A percentile compares a stretch with the other conserved stretches of the same genome.
Evolutionary conservation across 2,329 filamentous ascomycete species (phyloP).

Genomic region (Alternaria gansuensis): DNA sequence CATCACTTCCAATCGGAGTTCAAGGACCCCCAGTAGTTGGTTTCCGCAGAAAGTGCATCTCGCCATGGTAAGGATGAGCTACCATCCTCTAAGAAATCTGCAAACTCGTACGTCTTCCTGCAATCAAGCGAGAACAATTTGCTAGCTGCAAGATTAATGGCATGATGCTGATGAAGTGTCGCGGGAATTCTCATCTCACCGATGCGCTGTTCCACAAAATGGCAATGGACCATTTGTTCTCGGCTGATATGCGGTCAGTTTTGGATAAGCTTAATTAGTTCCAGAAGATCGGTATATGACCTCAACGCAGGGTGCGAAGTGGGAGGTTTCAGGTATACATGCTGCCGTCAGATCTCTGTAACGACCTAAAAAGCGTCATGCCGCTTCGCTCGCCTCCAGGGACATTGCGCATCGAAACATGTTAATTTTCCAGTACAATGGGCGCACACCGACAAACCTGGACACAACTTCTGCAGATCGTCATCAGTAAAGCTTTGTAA

Average conservation of each 20-base stretch:
- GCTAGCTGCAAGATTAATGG: slow-evolving; percentile 17
- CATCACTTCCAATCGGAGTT: neutral
- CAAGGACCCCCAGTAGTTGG: neutral
- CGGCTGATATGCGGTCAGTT: neutral
- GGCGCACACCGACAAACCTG: slow-evolving; percentile 12
- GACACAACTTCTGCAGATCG: slow-evolving; percentile 9
- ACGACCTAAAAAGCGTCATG: slow-evolving; percentile 11
- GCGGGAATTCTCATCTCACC: neutral
- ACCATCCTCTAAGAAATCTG: slow-evolving; percentile 7
- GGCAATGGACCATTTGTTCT: neutral
- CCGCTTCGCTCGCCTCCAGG: slow-evolving; percentile 15
- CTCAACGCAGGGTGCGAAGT: slow-evolving; percentile 5
- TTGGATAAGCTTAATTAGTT: slow-evolving; percentile 12
- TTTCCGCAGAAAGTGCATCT: slow-evolving; percentile 1
- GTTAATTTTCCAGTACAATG: slow-evolving; percentile 2
- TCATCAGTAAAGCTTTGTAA: neutral
- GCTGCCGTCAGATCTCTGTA: slow-evolving; percentile 14
- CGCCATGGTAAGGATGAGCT: slow-evolving; percentile 6
- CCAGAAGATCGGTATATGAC: slow-evolving; percentile 10
- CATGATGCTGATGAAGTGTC: slow-evolving; percentile 8
- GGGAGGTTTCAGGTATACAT: slow-evolving; percentile 10
- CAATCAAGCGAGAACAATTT: slow-evolving; percentile 15
- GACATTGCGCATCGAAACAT: slow-evolving; percentile 5
- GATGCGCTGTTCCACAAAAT: neutral
- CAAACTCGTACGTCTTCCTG: neutral